Percentiles rank a stretch among this genome's conserved stretches.
Conservation (phyloP, 2,329 filamentous ascomycete species). For the Curvularia hawaiiensis region DNA sequence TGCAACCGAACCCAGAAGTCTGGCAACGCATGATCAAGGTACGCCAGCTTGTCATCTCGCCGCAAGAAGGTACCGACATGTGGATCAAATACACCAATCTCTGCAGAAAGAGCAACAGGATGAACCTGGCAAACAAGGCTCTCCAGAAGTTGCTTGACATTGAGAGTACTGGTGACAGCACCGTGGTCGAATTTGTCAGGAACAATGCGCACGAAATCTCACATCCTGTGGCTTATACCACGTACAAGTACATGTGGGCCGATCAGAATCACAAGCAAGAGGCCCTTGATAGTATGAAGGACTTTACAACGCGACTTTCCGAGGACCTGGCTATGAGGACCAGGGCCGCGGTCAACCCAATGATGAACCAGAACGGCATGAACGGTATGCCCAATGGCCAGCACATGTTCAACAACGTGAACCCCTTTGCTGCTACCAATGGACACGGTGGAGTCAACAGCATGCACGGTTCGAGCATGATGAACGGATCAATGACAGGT, state of each 20-base stretch:
- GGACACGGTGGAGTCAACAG: slow-evolving; percentile 57
- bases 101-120: slow-evolving; percentile 93
- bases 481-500: slow-evolving; percentile 32
- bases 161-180: slow-evolving; percentile 35
- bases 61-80: slow-evolving; percentile 96
- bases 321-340: slow-evolving; percentile 59
- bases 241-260: slow-evolving; percentile 97
- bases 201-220: slow-evolving; percentile 54
- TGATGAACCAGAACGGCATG: slow-evolving; percentile 39
- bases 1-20: slow-evolving; percentile 95
- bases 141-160: slow-evolving; percentile 80
- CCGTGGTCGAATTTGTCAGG: slow-evolving; percentile 42
- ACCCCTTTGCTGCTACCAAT: slow-evolving; percentile 52
- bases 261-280: slow-evolving; percentile 52
- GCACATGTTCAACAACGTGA: slow-evolving; percentile 41
- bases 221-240: slow-evolving; percentile 92
- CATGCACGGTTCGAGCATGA: slow-evolving; percentile 42
- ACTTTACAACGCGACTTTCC: slow-evolving; percentile 65
- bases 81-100: slow-evolving; percentile 99
- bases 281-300: slow-evolving; percentile 62
- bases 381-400: slow-evolving; percentile 54
- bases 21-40: slow-evolving; percentile 99
- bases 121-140: slow-evolving; percentile 94
- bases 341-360: slow-evolving; percentile 43
- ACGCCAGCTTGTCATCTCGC: slow-evolving; percentile 86